Conservation (phyloP, 306 rosid species). For the Phaseolus lunatus region DNA sequence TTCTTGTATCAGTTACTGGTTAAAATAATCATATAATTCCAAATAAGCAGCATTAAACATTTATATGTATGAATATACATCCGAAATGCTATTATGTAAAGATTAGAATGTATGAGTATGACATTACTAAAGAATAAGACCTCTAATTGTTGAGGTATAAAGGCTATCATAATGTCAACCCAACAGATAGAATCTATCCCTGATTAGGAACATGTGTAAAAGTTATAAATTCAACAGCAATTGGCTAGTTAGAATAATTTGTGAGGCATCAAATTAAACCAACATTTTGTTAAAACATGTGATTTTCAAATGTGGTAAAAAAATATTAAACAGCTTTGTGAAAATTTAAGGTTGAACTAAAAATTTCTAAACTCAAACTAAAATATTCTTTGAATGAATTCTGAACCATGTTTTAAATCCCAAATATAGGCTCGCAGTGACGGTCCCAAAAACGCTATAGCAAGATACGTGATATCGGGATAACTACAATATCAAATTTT, state of each 20-base stretch:
- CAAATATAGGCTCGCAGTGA: too few relatives aligned
- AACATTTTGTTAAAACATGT: background rate
- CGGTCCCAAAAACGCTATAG: too few relatives aligned
- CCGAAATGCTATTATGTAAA: constrained; percentile 10
- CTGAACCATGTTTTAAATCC: background rate
- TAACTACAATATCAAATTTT: too few relatives aligned
- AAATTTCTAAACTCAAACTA: background rate
- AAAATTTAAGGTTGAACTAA: background rate
- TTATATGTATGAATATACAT: background rate
- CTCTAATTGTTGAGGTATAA: background rate
- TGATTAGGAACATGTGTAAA: background rate
- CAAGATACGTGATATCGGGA: too few relatives aligned
- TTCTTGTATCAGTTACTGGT: constrained; percentile 5
- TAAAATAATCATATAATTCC: constrained; percentile 21
- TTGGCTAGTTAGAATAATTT: background rate
- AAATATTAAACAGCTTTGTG: background rate
- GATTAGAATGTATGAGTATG: constrained; percentile 15
- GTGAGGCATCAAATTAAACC: background rate
- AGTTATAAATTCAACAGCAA: background rate
- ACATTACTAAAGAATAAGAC: background rate
- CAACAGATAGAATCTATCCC: background rate
- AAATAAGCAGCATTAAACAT: constrained; percentile 14
- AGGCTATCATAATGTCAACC: background rate
- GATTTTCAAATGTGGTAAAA: background rate
- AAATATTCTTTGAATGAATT: background rate